phyloP scores from a whole-genome alignment of 805 yeast species.

The Barnettozyma siamensis region DNA sequence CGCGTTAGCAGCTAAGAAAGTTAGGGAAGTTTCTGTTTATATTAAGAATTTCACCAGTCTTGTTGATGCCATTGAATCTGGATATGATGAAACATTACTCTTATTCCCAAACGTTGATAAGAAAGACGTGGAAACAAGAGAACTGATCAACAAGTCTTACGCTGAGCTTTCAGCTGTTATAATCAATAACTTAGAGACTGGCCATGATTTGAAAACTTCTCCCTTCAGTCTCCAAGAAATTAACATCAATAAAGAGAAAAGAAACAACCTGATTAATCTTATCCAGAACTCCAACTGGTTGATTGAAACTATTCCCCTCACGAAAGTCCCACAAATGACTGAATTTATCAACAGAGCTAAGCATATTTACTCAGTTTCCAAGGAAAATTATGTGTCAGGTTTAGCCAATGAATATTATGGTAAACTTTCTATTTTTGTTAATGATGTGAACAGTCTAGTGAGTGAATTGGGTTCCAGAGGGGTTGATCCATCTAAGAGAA shows the following conservation, averaged over 20 bases:
- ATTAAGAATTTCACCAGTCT: constrained; percentile 45
- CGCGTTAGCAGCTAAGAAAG: constrained; percentile 29
- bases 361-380: constrained; percentile 26
- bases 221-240: constrained; percentile 12
- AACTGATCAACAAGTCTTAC: constrained; percentile 25
- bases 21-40: constrained; percentile 37
- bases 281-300: constrained; percentile 51
- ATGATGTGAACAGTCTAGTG: constrained; percentile 51
- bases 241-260: constrained; percentile 27
- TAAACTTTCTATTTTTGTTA: constrained; percentile 58
- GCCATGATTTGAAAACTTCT: constrained; percentile 16
- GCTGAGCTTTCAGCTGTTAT: constrained; percentile 26
- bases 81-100: constrained; percentile 12
- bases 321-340: constrained; percentile 13
- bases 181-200: constrained; percentile 25
- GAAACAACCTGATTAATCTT: constrained; percentile 40
- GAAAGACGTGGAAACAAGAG: constrained; percentile 18
- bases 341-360: constrained; percentile 18
- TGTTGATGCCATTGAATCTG: constrained; percentile 33
- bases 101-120: constrained; percentile 6
- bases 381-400: constrained; percentile 40
- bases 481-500: constrained; percentile 49
- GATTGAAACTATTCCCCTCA: constrained; percentile 34
- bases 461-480: constrained; percentile 25
- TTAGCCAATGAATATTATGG: constrained; percentile 55